phyloP scores from a whole-genome alignment of 441 rosid genomes.

The Metrosideros polymorpha region DNA sequence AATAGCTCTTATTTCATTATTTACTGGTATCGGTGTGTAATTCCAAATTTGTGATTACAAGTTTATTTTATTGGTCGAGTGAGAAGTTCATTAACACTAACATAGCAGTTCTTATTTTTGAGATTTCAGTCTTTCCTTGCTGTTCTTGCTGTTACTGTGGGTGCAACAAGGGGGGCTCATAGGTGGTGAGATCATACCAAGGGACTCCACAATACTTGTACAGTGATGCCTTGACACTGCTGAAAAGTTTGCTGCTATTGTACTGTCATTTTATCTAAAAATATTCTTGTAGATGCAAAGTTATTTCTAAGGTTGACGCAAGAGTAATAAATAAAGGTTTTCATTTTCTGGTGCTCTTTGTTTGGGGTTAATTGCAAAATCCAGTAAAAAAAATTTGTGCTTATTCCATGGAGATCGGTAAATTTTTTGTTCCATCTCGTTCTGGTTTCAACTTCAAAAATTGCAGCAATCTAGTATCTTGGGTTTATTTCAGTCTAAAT shows the following conservation, averaged over 20 bases:
- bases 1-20: not conserved
- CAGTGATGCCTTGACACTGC: not conserved
- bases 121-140: constrained; percentile 46
- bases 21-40: not conserved
- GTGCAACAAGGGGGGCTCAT: constrained; percentile 38
- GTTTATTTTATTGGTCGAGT: not conserved
- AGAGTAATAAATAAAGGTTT: not conserved
- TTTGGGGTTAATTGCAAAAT: not conserved
- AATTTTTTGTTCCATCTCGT: not conserved
- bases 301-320: not conserved
- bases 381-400: not conserved
- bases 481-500: not conserved
- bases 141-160: constrained; percentile 42
- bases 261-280: not conserved
- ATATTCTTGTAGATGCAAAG: not conserved
- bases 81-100: not conserved
- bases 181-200: constrained; percentile 25
- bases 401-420: not conserved
- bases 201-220: not conserved
- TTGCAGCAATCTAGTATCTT: not conserved
- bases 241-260: not conserved
- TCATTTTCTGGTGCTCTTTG: not conserved
- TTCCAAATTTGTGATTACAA: not conserved
- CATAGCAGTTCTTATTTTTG: not conserved
- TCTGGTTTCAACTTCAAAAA: not conserved